phyloP scores from a whole-genome alignment of 176 grass and related monocot species.

The Carex scoparia region DNA sequence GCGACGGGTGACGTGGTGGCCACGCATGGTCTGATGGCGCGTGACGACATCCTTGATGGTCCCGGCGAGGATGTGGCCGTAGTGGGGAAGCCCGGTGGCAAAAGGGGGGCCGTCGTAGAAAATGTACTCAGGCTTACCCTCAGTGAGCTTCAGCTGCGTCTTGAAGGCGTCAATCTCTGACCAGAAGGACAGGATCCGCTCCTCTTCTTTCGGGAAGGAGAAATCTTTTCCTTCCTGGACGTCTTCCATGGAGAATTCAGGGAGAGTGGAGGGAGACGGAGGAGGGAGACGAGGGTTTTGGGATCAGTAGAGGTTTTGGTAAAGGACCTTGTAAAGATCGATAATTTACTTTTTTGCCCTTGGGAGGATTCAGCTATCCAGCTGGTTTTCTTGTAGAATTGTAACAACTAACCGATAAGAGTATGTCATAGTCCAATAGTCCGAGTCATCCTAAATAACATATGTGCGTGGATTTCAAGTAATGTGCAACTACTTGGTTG shows the following conservation, averaged over 20 bases:
- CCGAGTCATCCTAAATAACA: too few relatives aligned
- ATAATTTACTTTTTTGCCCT: not conserved
- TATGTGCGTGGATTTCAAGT: too few relatives aligned
- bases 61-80: conserved; percentile 93
- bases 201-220: conserved; percentile 80
- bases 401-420: too few relatives aligned
- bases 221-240: conserved; percentile 88
- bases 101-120: conserved; percentile 97
- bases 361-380: not conserved
- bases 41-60: conserved; percentile 99
- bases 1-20: conserved; percentile 73
- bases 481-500: too few relatives aligned
- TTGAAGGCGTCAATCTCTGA: conserved; percentile 51
- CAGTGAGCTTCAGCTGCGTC: conserved; percentile 72
- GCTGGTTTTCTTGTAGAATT: too few relatives aligned
- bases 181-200: conserved; percentile 65
- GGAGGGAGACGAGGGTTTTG: not conserved
- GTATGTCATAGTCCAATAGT: too few relatives aligned
- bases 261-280: not conserved
- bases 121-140: conserved; percentile 80
- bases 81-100: conserved; percentile 87
- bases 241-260: conserved; percentile 52
- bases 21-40: conserved; percentile 83
- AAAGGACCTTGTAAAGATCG: not conserved
- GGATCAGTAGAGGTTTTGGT: not conserved